These are phyloP conservation scores for Botrytis sinoallii DNA, from an alignment of 2,329 filamentous ascomycete species.

Conservation along the genomic window DNA sequence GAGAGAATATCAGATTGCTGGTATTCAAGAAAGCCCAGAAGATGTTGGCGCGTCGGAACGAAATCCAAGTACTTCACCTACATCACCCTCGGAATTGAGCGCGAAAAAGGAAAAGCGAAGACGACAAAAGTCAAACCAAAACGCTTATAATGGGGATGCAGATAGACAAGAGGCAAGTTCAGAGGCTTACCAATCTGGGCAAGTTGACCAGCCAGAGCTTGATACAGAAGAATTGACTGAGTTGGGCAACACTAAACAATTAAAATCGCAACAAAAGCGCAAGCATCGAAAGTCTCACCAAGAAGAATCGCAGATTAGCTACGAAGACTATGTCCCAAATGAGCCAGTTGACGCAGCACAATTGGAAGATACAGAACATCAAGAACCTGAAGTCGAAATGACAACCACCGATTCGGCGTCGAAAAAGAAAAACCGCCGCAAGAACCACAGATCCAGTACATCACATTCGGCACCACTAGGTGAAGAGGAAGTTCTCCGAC, in stretches of 20 bases:
- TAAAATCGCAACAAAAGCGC: background rate
- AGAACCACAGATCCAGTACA: background rate
- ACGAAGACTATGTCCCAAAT: background rate
- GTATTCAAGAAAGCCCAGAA: background rate
- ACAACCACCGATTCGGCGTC: background rate
- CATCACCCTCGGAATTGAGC: background rate
- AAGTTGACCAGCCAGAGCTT: background rate
- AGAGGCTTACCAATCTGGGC: background rate
- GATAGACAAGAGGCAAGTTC: background rate
- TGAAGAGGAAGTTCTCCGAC: background rate
- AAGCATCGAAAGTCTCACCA: constrained; percentile 7
- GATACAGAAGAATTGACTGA: background rate
- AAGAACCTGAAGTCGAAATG: background rate
- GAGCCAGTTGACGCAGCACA: background rate
- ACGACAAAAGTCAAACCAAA: background rate
- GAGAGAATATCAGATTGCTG: background rate
- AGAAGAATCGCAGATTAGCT: background rate
- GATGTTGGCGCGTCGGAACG: background rate
- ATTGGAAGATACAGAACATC: background rate
- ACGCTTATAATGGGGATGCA: background rate
- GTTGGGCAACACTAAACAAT: background rate
- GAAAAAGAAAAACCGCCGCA: background rate
- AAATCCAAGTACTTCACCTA: background rate
- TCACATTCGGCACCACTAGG: background rate
- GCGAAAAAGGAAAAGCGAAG: constrained; percentile 1